A percentile compares a stretch with the other conserved stretches of the same genome.
Conservation (phyloP, 1,284 basidiomycete genomes). For the Pseudomicrostroma phylloplanum region DNA sequence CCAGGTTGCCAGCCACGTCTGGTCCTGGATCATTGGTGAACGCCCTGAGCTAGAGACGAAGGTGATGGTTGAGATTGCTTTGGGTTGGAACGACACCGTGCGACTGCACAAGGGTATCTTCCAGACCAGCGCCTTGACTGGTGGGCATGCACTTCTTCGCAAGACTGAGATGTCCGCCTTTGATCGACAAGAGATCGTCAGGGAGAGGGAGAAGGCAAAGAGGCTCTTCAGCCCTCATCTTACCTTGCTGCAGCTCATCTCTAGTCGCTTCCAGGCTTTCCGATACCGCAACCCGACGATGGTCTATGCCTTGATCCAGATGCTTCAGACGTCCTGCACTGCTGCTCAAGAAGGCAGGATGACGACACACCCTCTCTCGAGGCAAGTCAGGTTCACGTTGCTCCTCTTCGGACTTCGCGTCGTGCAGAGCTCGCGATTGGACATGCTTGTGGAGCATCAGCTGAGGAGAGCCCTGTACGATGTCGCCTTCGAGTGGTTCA, state of each 20-base stretch:
- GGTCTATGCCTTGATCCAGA: constrained; percentile 74
- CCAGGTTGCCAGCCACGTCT: constrained; percentile 80
- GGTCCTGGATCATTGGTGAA: constrained; percentile 93
- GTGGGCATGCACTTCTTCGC: constrained; percentile 74
- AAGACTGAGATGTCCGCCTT: constrained; percentile 85
- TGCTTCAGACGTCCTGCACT: constrained; percentile 62
- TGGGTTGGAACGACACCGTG: constrained; percentile 77
- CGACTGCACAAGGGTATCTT: constrained; percentile 60
- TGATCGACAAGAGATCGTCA: constrained; percentile 75
- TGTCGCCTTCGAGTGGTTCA: constrained; percentile 85
- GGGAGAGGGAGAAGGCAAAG: constrained; percentile 64
- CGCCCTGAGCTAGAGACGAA: constrained; percentile 68
- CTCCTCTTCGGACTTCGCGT: constrained; percentile 89
- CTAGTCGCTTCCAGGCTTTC: constrained; percentile 86
- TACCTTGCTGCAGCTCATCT: constrained; percentile 78
- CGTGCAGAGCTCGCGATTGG: constrained; percentile 77
- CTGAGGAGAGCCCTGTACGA: constrained; percentile 72
- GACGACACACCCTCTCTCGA: constrained; percentile 83
- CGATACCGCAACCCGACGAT: constrained; percentile 78
- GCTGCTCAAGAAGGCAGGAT: constrained; percentile 26
- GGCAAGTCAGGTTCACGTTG: constrained; percentile 82
- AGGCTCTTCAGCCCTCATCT: constrained; percentile 68
- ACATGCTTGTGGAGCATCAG: constrained; percentile 71
- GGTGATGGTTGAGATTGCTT: constrained; percentile 76
- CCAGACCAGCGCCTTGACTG: constrained; percentile 57